Evolutionary conservation across 2,329 filamentous ascomycete species (phyloP), one percentile per base, ranked within the genome.

Genomic region (Alternaria longipes): DNA sequence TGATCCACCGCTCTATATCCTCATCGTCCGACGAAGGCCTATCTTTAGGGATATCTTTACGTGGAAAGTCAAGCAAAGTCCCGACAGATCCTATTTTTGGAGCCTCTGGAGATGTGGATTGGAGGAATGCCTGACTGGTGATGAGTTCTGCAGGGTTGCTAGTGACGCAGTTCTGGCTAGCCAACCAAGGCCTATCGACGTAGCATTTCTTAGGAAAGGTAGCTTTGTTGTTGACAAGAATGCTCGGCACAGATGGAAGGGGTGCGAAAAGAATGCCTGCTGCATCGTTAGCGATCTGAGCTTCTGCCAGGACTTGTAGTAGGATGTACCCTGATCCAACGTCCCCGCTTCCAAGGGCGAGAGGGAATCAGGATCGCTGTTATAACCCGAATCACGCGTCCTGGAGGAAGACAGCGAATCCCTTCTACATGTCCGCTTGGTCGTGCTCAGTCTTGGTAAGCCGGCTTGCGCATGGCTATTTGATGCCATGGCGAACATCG

Each of bases 321-420:
- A 41, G 41, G n/a, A 45, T 62, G 53, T 63, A 69, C 72, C 51
- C 22, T 69, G 65, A 30, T 70, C 61, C 11, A 55, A 45, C 20
- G 42, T 55, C 14, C 52, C 46, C 42, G 68, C 60, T 20, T 74
- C 72, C 20, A 73, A 60, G 8, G 72, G 72, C 11, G 72, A 75
- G 40, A 72, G 59, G 42, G 70, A 67, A 28, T 76, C 73, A 8
- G 65, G 64, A 30, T 76, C 70, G 57, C 72, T 74, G 40, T 65
- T 72, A 56, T 76, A 76, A 7, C 73, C 73, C n/a, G 73, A 76
- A 50, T 76, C 73, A 8, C 66, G 59, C 8, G 73, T 74, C 45
- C 65, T 67, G 5, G 68, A 70, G 4, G 71, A 74, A 11, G 67
- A 71, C 24, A 74, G 51, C 34, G 69, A 73, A 51, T 74, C 73